These are phyloP conservation scores for Diddensiella santjacobensis DNA, from an alignment of 805 yeast species.

Conservation along the genomic window DNA sequence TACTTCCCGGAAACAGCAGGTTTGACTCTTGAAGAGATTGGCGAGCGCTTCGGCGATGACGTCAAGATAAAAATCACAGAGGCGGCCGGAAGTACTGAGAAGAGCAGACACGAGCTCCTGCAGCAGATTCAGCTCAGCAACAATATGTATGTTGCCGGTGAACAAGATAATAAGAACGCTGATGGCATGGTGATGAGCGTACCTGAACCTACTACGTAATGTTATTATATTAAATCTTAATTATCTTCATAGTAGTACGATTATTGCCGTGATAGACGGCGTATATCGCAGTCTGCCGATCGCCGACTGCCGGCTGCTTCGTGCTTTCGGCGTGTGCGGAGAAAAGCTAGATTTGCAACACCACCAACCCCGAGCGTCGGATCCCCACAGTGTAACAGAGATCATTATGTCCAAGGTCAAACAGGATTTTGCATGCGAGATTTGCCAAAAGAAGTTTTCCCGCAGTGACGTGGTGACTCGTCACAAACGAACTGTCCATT, in stretches of 20 bases:
- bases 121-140: not conserved
- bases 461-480: constrained; percentile 19
- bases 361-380: constrained; percentile 1
- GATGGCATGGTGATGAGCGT: too few relatives aligned
- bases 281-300: too few relatives aligned
- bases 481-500: constrained; percentile 17
- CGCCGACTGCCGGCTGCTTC: too few relatives aligned
- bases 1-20: constrained; percentile 51
- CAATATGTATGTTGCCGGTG: not conserved
- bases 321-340: too few relatives aligned
- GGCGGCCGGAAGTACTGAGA: not conserved
- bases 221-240: too few relatives aligned
- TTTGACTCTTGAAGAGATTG: constrained; percentile 49
- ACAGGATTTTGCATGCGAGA: constrained; percentile 11
- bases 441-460: constrained; percentile 13
- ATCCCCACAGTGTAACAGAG: not conserved
- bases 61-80: constrained; percentile 28
- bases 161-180: not conserved
- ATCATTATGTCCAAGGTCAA: not conserved
- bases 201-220: too few relatives aligned
- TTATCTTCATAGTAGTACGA: too few relatives aligned
- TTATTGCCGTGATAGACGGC: too few relatives aligned
- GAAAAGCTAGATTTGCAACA: not conserved
- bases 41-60: constrained; percentile 9
- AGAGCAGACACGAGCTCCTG: not conserved